phyloP scores from a whole-genome alignment of 345 rosid species.

The Physaria fendleri region DNA sequence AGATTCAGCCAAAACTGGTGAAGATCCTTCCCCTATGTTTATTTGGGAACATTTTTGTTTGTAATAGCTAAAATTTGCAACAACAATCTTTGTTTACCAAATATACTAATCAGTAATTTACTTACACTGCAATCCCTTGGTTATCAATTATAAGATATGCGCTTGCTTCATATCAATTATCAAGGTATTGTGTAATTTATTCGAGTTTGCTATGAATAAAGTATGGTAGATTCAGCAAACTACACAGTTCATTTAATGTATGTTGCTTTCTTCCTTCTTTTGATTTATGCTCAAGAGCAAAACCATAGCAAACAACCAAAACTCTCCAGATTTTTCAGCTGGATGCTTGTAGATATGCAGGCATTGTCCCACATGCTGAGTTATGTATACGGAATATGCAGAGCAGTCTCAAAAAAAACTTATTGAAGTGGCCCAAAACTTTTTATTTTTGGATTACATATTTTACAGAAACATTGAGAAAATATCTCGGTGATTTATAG shows the following conservation, averaged over 20 bases:
- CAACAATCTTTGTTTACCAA: constrained; percentile 14
- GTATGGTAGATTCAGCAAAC: no score
- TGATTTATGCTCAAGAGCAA: no score
- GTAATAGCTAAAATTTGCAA: constrained; percentile 5
- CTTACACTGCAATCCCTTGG: neutral
- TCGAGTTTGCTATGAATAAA: neutral
- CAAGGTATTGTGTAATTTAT: neutral
- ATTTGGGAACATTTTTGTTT: constrained; percentile 8
- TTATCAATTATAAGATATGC: neutral
- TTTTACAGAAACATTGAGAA: no score
- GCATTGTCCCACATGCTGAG: no score
- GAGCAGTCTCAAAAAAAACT: no score
- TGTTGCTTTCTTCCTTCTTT: neutral
- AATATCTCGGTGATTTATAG: no score
- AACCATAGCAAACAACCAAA: no score
- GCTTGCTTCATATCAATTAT: neutral
- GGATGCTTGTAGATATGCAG: no score
- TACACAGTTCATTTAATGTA: neutral
- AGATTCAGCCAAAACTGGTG: constrained; percentile 23
- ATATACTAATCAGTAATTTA: constrained; percentile 3
- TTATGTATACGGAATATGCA: no score
- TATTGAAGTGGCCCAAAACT: no score
- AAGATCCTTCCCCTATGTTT: neutral
- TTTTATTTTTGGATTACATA: no score
- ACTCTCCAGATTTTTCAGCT: no score